phyloP scores from a whole-genome alignment of 371 early-diverging fungal genomes.

The Mycotypha africana region DNA sequence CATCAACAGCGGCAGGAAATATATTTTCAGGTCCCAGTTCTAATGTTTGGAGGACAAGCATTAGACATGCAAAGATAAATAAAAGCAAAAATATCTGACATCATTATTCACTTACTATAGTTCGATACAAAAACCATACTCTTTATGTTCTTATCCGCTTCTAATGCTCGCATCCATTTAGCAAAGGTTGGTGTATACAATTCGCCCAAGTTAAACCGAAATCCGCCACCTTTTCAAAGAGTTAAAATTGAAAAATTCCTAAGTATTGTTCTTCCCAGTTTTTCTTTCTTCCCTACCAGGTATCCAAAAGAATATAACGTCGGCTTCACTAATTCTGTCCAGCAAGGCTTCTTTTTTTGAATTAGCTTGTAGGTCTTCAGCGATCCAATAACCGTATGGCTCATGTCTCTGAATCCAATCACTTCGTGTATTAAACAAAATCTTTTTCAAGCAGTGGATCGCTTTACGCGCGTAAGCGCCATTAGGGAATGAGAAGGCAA shows the following conservation, averaged over 20 bases:
- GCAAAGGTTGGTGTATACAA: slow-evolving; percentile 30
- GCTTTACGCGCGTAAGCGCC: slow-evolving; percentile 2
- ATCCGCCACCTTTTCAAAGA: slow-evolving; percentile 40
- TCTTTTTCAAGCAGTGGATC: slow-evolving; percentile 7
- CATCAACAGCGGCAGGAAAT: slow-evolving; percentile 31
- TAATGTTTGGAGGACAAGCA: too few relatives aligned
- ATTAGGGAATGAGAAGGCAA: slow-evolving; percentile 16
- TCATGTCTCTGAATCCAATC: slow-evolving; percentile 15
- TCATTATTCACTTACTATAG: slow-evolving; percentile 20
- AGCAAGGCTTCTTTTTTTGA: slow-evolving; percentile 29
- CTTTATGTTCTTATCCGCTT: slow-evolving; percentile 33
- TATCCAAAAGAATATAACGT: slow-evolving; percentile 36
- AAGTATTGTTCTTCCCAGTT: too few relatives aligned
- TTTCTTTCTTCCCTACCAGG: slow-evolving; percentile 35
- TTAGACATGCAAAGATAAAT: too few relatives aligned
- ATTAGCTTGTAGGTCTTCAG: slow-evolving; percentile 22
- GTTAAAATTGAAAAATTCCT: too few relatives aligned
- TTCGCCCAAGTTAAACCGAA: slow-evolving; percentile 27
- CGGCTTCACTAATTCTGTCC: slow-evolving; percentile 25
- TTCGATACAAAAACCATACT: slow-evolving; percentile 34
- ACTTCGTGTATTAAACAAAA: slow-evolving; percentile 14
- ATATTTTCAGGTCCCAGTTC: slow-evolving; percentile 20
- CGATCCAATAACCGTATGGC: slow-evolving; percentile 24
- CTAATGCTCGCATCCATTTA: slow-evolving; percentile 28
- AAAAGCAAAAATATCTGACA: background rate